Conservation (phyloP, 208 protist species). For the Angomonas ambiguus region DNA sequence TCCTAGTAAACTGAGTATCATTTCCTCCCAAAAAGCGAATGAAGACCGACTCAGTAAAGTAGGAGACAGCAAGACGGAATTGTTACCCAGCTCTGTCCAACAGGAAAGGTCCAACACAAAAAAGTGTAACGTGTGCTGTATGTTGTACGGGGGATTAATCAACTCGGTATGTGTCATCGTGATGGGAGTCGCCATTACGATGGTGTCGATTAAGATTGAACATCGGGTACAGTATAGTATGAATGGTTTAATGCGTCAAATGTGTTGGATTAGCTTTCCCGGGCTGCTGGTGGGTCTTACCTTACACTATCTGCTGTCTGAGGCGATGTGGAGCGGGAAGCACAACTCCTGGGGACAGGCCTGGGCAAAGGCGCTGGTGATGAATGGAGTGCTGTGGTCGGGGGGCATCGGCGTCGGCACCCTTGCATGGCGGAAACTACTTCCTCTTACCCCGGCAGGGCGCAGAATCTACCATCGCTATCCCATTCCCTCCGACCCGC, state of each 20-base stretch:
- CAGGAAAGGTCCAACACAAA: conserved; percentile 25
- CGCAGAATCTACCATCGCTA: conserved; percentile 75
- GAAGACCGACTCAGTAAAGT: conserved; percentile 38
- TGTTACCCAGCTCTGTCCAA: conserved; percentile 25
- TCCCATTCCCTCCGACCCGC: conserved; percentile 61
- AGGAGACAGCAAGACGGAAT: conserved; percentile 31
- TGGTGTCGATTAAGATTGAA: conserved; percentile 51
- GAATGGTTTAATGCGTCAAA: conserved; percentile 70
- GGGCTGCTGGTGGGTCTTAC: conserved; percentile 62
- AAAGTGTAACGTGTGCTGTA: conserved; percentile 72
- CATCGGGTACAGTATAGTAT: conserved; percentile 75
- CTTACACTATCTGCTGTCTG: conserved; percentile 77
- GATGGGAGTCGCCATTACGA: conserved; percentile 38
- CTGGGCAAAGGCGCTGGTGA: conserved; percentile 76
- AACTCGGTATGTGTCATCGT: conserved; percentile 41
- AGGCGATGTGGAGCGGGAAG: conserved; percentile 83
- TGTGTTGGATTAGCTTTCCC: conserved; percentile 61
- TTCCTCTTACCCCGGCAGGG: conserved; percentile 43
- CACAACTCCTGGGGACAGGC: conserved; percentile 82
- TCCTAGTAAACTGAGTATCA: conserved; percentile 70
- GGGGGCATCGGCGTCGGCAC: conserved; percentile 47
- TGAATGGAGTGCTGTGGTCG: conserved; percentile 59
- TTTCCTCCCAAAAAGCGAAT: conserved; percentile 71
- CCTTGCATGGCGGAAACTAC: conserved; percentile 57
- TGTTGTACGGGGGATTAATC: conserved; percentile 61